Evolutionary conservation across 2,329 filamentous ascomycete species (phyloP), one percentile per base, ranked within the genome.

Genomic region (Pseudogymnoascus sp.): DNA sequence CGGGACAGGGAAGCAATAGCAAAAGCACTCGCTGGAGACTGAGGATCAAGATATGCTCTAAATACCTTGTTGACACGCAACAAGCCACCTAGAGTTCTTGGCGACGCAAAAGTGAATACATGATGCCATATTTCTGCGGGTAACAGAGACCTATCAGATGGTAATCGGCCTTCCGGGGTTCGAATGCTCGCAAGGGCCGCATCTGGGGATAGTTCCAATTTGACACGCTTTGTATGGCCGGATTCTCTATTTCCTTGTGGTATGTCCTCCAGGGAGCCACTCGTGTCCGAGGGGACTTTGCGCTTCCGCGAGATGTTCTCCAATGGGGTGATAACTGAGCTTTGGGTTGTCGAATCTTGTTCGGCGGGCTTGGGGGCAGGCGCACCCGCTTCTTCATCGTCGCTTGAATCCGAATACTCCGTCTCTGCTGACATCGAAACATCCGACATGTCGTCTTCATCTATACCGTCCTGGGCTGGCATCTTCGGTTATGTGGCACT

Each of bases 81-180:
- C 76, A 90, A 78, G 74, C 77, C 80, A 69, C 85, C 85, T 69
- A 91, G 76, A 64, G 80, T 77, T 71, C 74, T 78, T 62, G 88
- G 86, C 62, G 84, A 80, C 71, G 85, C 80, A 71, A 84, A 85
- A 68, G 80, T 81, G 72, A 90, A 89, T 68, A 90, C 77, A 69
- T 81, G 80, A 69, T 90, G 86, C 86, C 87, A 90, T 68, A 89
- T 75, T 73, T 86, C 82, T 66, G 78, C 76, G 69, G 85, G 82
- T 61, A 86, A 76, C 65, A 73, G 64, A 61, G 65, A 67, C 60
- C 60, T 66, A 60, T 71, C 67, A 57, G 64, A 59, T 36, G 30
- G 62, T 37, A 68, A 63, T 37, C 61, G 47, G 57, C 62, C 63
- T 38, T 69, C 61, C 41, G 63, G 38, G 57, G 41, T 67, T 63